Percentiles rank a stretch among this genome's conserved stretches.
phyloP scores from a whole-genome alignment of 2,329 filamentous ascomycete genomes.

The Epichloe gansuensis region DNA sequence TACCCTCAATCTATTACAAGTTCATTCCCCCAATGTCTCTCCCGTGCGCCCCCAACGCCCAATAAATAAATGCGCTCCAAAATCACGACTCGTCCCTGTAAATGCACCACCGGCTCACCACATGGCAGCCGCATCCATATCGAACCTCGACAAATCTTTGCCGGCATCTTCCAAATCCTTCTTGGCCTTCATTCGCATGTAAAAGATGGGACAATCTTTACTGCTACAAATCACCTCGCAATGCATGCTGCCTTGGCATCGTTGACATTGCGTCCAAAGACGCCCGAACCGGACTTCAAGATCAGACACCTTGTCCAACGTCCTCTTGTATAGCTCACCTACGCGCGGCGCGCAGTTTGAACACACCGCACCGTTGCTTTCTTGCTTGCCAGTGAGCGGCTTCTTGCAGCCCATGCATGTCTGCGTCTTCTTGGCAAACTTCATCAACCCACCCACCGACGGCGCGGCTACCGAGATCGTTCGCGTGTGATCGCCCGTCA shows the following conservation, averaged over 20 bases:
- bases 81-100: not conserved
- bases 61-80: not conserved
- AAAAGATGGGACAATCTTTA: constrained; percentile 55
- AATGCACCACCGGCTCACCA: constrained; percentile 25
- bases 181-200: constrained; percentile 99
- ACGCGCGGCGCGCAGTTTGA: constrained; percentile 72
- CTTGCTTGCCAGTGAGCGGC: constrained; percentile 67
- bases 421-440: constrained; percentile 93
- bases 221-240: constrained; percentile 89
- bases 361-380: constrained; percentile 78
- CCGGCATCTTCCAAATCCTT: constrained; percentile 95
- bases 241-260: constrained; percentile 58
- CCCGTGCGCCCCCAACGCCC: not conserved
- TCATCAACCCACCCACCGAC: constrained; percentile 88
- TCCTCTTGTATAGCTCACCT: constrained; percentile 88
- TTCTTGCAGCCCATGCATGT: constrained; percentile 99
- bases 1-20: not conserved
- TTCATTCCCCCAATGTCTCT: not conserved
- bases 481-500: constrained; percentile 91
- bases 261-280: constrained; percentile 3
- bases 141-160: constrained; percentile 81
- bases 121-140: constrained; percentile 64
- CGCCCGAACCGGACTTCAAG: constrained; percentile 78
- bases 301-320: constrained; percentile 76
- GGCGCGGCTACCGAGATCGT: constrained; percentile 86